Percentiles rank a stretch among this genome's conserved stretches.
Evolutionary conservation across 768 basidiomycete species (phyloP).

Genomic region (Mycena olivaceomarginata): DNA sequence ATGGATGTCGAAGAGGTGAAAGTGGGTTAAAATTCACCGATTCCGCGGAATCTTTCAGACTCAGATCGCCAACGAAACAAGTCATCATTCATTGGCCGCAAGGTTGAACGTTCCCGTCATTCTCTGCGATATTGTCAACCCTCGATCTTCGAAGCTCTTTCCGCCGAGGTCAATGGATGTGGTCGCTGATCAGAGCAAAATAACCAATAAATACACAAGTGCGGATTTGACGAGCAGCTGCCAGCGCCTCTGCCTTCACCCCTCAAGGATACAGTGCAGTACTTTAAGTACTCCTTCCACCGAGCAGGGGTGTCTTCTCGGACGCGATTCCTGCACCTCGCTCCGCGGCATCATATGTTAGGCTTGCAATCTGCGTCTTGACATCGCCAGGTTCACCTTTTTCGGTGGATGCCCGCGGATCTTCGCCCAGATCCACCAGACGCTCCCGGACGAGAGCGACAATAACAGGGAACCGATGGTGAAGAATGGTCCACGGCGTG

Average conservation of each 20-base stretch:
- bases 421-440: slow-evolving; percentile 14
- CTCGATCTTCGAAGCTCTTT: no score
- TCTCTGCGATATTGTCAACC: no score
- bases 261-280: slow-evolving; percentile 20
- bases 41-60: no score
- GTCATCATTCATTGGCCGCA: no score
- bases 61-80: no score
- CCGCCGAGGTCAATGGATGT: no score
- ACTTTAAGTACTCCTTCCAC: slow-evolving; percentile 15
- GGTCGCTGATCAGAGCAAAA: no score
- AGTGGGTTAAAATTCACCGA: no score
- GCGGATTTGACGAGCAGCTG: slow-evolving; percentile 10
- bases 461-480: slow-evolving; percentile 8
- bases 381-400: no score
- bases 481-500: slow-evolving; percentile 27
- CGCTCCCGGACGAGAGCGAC: slow-evolving; percentile 15
- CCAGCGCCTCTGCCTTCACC: slow-evolving; percentile 2
- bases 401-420: slow-evolving; percentile 15
- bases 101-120: no score
- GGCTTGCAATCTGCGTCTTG: slow-evolving; percentile 19
- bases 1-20: no score
- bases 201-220: neutral
- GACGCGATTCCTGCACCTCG: slow-evolving; percentile 23
- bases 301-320: slow-evolving; percentile 30
- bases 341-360: neutral